A percentile compares a stretch with the other conserved stretches of the same genome.
Evolutionary conservation across 495 filamentous ascomycete genomes (phyloP).

Genomic region (Aspergillus bridgeri): DNA sequence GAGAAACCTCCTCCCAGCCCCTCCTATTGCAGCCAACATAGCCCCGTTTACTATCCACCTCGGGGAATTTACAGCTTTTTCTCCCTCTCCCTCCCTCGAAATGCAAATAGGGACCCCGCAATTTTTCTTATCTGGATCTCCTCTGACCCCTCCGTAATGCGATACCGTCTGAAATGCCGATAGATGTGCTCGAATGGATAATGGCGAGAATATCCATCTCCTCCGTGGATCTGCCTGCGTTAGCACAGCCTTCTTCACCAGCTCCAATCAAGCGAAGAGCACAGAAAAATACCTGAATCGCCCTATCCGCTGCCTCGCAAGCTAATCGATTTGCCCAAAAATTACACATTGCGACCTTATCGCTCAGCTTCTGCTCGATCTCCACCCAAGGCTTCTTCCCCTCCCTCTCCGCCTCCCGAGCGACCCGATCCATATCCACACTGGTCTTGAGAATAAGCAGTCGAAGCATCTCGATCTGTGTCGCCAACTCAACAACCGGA

Average conservation of each 20-base stretch:
- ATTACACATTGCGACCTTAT: constrained; percentile 61
- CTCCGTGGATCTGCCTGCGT: constrained; percentile 44
- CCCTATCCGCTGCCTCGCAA: constrained; percentile 55
- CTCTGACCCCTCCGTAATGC: constrained; percentile 50
- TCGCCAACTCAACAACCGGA: constrained; percentile 56
- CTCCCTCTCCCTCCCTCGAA: constrained; percentile 18
- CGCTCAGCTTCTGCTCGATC: constrained; percentile 52
- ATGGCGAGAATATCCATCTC: constrained; percentile 46
- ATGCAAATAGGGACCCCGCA: constrained; percentile 44
- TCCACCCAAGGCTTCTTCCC: constrained; percentile 31
- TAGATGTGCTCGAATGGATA: constrained; percentile 52
- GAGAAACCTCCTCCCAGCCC: not conserved
- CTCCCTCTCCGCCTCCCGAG: constrained; percentile 20
- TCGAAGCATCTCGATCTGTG: constrained; percentile 57
- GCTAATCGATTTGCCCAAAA: constrained; percentile 60
- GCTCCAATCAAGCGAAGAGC: not conserved
- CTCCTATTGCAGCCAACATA: not conserved
- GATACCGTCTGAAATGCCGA: constrained; percentile 47
- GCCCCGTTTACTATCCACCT: not conserved
- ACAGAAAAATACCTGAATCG: constrained; percentile 46
- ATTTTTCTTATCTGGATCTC: constrained; percentile 50
- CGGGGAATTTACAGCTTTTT: not conserved
- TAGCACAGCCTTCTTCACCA: constrained; percentile 3
- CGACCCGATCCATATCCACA: constrained; percentile 54
- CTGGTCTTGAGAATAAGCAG: constrained; percentile 58